Evolutionary conservation across 2,329 filamentous ascomycete species (phyloP).

Genomic region (Pseudogymnoascus sp.): DNA sequence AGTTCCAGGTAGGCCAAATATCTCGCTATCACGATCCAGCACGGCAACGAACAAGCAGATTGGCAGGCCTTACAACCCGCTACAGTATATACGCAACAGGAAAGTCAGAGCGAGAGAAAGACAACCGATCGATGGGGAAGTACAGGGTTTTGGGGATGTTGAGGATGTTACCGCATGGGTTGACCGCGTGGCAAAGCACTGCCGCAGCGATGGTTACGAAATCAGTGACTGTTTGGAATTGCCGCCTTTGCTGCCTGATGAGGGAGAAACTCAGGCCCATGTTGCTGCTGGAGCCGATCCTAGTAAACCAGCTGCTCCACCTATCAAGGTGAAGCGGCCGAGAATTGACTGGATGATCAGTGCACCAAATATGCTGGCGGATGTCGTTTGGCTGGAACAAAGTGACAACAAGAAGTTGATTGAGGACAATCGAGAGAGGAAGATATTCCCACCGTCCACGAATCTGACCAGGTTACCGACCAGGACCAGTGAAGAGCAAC

Average conservation of each 20-base stretch:
- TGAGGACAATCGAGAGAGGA: conserved; percentile 68
- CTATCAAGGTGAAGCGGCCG: conserved; percentile 57
- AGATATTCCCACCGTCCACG: conserved; percentile 52
- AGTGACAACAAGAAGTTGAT: conserved; percentile 71
- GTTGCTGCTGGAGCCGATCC: conserved; percentile 19
- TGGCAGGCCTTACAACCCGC: conserved; percentile 75
- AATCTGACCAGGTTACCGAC: conserved; percentile 16
- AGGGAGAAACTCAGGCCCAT: not conserved
- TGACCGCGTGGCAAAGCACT: conserved; percentile 44
- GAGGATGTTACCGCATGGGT: conserved; percentile 69
- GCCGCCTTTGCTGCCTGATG: conserved; percentile 31
- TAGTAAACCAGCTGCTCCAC: conserved; percentile 22
- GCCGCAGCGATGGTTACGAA: conserved; percentile 19
- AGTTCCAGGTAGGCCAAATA: conserved; percentile 31
- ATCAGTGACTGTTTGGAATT: conserved; percentile 33
- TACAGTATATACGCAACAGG: conserved; percentile 87
- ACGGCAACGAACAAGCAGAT: conserved; percentile 34
- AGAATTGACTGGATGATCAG: conserved; percentile 79
- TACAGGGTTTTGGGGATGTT: conserved; percentile 69
- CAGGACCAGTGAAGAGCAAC: not conserved
- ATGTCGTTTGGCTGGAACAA: conserved; percentile 85
- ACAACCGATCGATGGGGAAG: conserved; percentile 62
- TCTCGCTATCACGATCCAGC: conserved; percentile 30
- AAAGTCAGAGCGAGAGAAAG: conserved; percentile 75
- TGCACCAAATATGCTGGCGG: conserved; percentile 79